These are phyloP conservation scores for Ophiostoma piceae DNA, from an alignment of 2,329 filamentous ascomycete genomes.

Conservation along the genomic window DNA sequence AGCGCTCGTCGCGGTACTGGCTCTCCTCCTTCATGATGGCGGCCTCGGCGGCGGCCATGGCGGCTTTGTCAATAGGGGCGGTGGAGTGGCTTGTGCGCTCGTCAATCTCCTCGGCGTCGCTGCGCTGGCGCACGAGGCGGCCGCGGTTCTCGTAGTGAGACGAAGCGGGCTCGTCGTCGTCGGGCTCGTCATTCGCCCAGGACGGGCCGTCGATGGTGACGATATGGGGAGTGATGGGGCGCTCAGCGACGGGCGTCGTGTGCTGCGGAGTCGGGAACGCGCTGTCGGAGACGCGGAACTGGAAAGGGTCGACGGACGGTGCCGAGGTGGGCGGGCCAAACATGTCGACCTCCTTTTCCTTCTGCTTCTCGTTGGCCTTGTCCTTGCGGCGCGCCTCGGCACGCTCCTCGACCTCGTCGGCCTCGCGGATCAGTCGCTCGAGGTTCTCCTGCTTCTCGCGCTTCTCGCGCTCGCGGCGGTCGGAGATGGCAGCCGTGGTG, in stretches of 20 bases:
- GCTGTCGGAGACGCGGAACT: conserved; percentile 52
- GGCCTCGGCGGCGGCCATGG: conserved; percentile 45
- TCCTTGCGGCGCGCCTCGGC: conserved; percentile 17
- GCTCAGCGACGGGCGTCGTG: conserved; percentile 31
- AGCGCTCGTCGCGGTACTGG: conserved; percentile 30
- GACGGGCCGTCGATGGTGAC: conserved; percentile 27
- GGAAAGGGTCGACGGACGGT: conserved; percentile 48
- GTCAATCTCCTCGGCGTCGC: conserved; percentile 44
- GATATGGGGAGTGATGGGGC: conserved; percentile 39
- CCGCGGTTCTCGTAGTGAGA: conserved; percentile 18
- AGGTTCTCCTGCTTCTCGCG: conserved; percentile 18
- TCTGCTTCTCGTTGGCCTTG: background rate
- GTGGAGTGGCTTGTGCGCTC: conserved; percentile 46
- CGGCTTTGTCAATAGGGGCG: conserved; percentile 42
- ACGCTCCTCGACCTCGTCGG: conserved; percentile 28
- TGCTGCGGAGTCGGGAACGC: conserved; percentile 45
- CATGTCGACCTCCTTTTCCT: background rate
- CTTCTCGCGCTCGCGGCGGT: conserved; percentile 17
- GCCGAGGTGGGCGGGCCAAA: background rate
- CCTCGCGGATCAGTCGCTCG: conserved; percentile 11
- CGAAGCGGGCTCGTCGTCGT: background rate
- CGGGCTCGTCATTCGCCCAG: conserved; percentile 29
- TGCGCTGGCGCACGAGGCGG: conserved; percentile 46
- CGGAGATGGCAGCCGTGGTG: conserved; percentile 2
- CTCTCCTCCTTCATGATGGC: conserved; percentile 39